These are phyloP conservation scores for Debaryomyces udenii DNA, from an alignment of 1,139 yeast genomes.

Conservation along the genomic window DNA sequence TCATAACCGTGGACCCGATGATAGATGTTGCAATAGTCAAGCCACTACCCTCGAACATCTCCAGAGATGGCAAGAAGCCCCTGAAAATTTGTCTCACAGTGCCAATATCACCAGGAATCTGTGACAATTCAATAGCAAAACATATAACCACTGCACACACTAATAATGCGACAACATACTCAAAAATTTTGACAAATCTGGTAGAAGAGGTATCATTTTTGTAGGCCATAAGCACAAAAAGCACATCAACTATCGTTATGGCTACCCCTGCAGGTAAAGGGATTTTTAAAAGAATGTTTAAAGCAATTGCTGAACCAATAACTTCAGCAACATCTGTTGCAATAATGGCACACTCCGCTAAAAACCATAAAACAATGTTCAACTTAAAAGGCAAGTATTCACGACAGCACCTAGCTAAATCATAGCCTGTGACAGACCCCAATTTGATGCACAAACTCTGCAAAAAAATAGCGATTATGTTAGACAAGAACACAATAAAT, in stretches of 20 bases:
- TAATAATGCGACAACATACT: slow-evolving; percentile 63
- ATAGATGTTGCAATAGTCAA: slow-evolving; percentile 76
- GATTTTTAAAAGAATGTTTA: slow-evolving; percentile 65
- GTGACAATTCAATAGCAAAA: slow-evolving; percentile 67
- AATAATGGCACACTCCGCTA: slow-evolving; percentile 79
- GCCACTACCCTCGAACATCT: slow-evolving; percentile 65
- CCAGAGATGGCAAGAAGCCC: slow-evolving; percentile 70
- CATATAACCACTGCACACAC: slow-evolving; percentile 74
- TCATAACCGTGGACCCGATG: slow-evolving; percentile 85
- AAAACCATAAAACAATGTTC: slow-evolving; percentile 57
- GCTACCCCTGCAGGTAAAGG: slow-evolving; percentile 82
- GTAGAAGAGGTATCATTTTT: slow-evolving; percentile 68
- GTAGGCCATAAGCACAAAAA: slow-evolving; percentile 74
- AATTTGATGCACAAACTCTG: slow-evolving; percentile 73
- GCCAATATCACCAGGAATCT: slow-evolving; percentile 43
- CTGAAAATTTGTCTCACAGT: slow-evolving; percentile 59
- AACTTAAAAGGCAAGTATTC: slow-evolving; percentile 63
- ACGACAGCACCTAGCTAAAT: slow-evolving; percentile 71
- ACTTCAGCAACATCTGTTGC: slow-evolving; percentile 90
- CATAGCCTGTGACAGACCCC: slow-evolving; percentile 81
- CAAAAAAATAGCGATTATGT: slow-evolving; percentile 70
- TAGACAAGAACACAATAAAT: slow-evolving; percentile 68
- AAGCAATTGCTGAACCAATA: slow-evolving; percentile 84
- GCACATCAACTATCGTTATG: slow-evolving; percentile 70
- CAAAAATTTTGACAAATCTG: slow-evolving; percentile 65